A percentile compares a stretch with the other conserved stretches of the same genome.
phyloP scores from a whole-genome alignment of 2,329 filamentous ascomycete genomes.

The Phoma sp. region DNA sequence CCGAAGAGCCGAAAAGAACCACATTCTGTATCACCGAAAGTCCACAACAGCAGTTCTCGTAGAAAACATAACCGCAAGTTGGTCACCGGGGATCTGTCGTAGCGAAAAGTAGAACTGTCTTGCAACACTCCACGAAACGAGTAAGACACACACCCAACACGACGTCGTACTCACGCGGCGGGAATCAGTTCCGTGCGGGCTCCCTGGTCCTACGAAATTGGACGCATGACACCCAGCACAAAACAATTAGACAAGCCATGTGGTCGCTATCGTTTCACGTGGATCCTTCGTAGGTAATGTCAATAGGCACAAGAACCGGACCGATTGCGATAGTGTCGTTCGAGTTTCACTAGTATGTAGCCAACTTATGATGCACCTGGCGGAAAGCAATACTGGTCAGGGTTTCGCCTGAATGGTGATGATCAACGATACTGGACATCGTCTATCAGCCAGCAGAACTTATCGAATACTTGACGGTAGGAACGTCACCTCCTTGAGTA shows the following conservation, averaged over 20 bases:
- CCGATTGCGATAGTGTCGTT: neutral
- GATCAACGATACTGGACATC: neutral
- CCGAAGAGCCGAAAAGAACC: too few relatives aligned
- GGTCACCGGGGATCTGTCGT: neutral
- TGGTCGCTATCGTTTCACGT: neutral
- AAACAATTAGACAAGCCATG: conserved; percentile 3
- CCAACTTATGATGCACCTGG: neutral
- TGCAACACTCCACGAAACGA: neutral
- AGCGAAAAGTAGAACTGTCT: neutral
- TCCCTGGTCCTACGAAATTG: neutral
- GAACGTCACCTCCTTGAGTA: neutral
- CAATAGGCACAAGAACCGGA: conserved; percentile 1
- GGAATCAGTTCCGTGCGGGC: neutral
- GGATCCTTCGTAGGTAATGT: neutral
- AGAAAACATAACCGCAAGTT: neutral
- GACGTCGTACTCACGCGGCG: neutral
- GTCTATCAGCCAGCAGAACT: neutral
- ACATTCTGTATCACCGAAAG: neutral
- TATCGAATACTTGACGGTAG: neutral
- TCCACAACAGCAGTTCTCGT: neutral
- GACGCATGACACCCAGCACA: neutral
- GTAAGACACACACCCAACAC: conserved; percentile 6
- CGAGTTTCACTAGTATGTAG: neutral
- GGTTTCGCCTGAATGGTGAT: neutral
- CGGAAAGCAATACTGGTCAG: neutral